Percentiles rank a stretch among this genome's conserved stretches.
Evolutionary conservation across 23 red algal genomes (phyloP).

Genomic region (Gracilaria vermiculophylla): DNA sequence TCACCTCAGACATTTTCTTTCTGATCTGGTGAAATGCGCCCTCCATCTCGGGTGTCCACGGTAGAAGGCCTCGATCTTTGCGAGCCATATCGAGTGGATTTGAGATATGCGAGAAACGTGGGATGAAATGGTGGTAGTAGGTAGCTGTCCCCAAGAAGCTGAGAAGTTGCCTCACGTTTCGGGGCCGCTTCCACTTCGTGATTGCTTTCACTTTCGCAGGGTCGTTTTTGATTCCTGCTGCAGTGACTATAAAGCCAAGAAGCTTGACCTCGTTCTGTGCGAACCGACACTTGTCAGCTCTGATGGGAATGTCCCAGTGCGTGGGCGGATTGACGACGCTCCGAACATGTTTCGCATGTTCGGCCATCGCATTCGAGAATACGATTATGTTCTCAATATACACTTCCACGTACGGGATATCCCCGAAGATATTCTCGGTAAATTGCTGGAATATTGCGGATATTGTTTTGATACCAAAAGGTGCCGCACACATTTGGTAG

Average conservation of each 20-base stretch:
- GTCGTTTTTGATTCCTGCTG: not conserved
- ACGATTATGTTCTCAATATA: conserved; percentile 3
- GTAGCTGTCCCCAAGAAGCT: not conserved
- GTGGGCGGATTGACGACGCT: not conserved
- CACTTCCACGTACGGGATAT: not conserved
- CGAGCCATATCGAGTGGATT: not conserved
- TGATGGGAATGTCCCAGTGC: not conserved
- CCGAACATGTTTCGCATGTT: not conserved
- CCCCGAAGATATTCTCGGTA: not conserved
- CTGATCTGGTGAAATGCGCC: not conserved
- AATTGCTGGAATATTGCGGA: conserved; percentile 10
- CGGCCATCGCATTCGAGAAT: not conserved
- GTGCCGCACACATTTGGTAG: not conserved
- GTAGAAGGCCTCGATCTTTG: not conserved
- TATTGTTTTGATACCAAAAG: conserved; percentile 10
- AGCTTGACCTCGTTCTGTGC: not conserved
- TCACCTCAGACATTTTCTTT: not conserved
- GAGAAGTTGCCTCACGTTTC: not conserved
- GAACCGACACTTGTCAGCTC: not conserved
- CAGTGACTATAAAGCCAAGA: not conserved
- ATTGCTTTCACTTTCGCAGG: not conserved
- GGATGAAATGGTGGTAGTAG: conserved; percentile 23
- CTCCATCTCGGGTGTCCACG: not conserved
- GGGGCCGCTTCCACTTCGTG: not conserved
- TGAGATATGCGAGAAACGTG: not conserved